Conservation (phyloP, 805 yeast genomes). For the Metschnikowia aberdeeniae region DNA sequence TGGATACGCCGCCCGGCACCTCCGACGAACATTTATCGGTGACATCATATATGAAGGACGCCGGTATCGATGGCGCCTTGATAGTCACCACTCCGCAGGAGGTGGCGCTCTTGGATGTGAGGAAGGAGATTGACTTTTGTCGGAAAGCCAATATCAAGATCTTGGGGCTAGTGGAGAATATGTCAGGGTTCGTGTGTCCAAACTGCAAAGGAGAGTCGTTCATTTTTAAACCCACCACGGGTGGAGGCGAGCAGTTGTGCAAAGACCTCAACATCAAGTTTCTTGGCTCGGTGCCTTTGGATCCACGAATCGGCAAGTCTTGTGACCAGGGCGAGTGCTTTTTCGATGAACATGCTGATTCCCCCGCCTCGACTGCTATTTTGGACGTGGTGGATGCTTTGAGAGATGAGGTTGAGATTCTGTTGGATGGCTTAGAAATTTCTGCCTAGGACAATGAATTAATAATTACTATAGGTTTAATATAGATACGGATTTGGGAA, state of each 20-base stretch:
- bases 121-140: constrained; percentile 95
- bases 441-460: neutral
- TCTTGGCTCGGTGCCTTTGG: constrained; percentile 90
- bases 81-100: constrained; percentile 97
- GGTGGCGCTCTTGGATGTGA: constrained; percentile 88
- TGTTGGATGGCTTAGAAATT: constrained; percentile 17
- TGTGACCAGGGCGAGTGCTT: constrained; percentile 88
- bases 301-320: constrained; percentile 86
- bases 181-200: constrained; percentile 99
- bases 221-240: constrained; percentile 93
- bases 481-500: too few species aligned
- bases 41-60: constrained; percentile 79
- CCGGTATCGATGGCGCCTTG: constrained; percentile 93
- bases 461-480: neutral
- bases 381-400: constrained; percentile 74
- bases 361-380: constrained; percentile 88
- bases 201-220: constrained; percentile 84
- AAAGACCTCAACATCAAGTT: constrained; percentile 73
- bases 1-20: constrained; percentile 99
- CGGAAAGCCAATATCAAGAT: constrained; percentile 82
- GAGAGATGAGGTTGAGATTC: constrained; percentile 49
- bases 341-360: constrained; percentile 78
- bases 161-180: constrained; percentile 90
- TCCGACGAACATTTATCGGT: constrained; percentile 95
- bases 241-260: constrained; percentile 88